phyloP scores from a whole-genome alignment of 2,329 filamentous ascomycete species.

The Aspergillus sp. region DNA sequence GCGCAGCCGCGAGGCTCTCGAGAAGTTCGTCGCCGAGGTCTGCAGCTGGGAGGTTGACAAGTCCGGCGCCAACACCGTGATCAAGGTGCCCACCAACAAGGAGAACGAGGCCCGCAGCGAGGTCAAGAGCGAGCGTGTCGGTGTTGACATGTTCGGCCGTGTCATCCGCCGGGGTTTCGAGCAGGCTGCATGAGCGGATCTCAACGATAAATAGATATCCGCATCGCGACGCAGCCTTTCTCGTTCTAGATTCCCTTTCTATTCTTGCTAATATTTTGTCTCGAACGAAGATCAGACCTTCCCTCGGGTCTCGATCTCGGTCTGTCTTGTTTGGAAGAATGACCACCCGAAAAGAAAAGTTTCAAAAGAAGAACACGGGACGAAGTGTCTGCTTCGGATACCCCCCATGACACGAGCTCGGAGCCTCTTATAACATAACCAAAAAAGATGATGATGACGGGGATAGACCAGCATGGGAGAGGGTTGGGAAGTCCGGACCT shows the following conservation, averaged over 20 bases:
- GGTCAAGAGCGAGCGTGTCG: slow-evolving; percentile 92
- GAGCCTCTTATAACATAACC: slow-evolving; percentile 7
- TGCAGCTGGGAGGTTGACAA: slow-evolving; percentile 83
- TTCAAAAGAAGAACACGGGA: slow-evolving; percentile 12
- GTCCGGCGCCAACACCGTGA: slow-evolving; percentile 40
- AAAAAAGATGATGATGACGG: slow-evolving; percentile 23
- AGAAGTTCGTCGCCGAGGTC: slow-evolving; percentile 80
- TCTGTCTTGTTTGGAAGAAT: slow-evolving; percentile 9
- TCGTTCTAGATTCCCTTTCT: slow-evolving; percentile 15
- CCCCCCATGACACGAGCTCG: slow-evolving; percentile 16
- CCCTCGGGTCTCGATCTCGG: slow-evolving; percentile 3
- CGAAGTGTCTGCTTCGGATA: slow-evolving; percentile 10
- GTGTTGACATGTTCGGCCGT: slow-evolving; percentile 54
- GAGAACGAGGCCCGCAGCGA: slow-evolving; percentile 97
- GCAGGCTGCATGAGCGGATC: slow-evolving; percentile 62
- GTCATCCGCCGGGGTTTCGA: slow-evolving; percentile 85
- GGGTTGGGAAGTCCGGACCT: slow-evolving; percentile 26
- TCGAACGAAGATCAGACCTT: slow-evolving; percentile 8
- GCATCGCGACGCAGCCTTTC: slow-evolving; percentile 1
- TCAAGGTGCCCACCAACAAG: slow-evolving; percentile 85
- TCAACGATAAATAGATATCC: not conserved
- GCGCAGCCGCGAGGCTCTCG: slow-evolving; percentile 62
- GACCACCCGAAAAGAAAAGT: not conserved
- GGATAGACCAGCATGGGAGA: slow-evolving; percentile 23
- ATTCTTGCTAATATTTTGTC: slow-evolving; percentile 20